Evolutionary conservation across 768 basidiomycete genomes (phyloP).

Genomic region (Boletus subcaerulescens): DNA sequence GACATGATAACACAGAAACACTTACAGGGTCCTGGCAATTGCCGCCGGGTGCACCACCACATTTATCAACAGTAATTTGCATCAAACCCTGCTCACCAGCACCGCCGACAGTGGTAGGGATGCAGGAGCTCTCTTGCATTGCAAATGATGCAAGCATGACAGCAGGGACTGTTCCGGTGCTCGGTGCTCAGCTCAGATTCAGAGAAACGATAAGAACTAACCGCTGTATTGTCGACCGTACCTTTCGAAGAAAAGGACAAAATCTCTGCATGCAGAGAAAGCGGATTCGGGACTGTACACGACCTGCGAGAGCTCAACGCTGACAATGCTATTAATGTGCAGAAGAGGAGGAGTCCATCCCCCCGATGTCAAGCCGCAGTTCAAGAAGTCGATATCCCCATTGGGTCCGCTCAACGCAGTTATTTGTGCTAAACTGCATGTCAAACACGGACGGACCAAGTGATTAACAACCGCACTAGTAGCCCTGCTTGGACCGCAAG

Average conservation of each 20-base stretch:
- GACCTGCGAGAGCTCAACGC: slow-evolving; percentile 45
- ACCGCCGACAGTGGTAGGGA: slow-evolving; percentile 61
- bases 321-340: slow-evolving; percentile 47
- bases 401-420: slow-evolving; percentile 60
- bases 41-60: slow-evolving; percentile 48
- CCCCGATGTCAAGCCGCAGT: slow-evolving; percentile 62
- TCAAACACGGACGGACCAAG: slow-evolving; percentile 1
- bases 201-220: slow-evolving; percentile 23
- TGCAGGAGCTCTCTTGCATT: slow-evolving; percentile 84
- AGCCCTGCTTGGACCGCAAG: slow-evolving; percentile 51
- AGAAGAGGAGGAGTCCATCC: slow-evolving; percentile 77
- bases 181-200: neutral
- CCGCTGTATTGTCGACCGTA: slow-evolving; percentile 46
- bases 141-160: slow-evolving; percentile 84
- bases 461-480: slow-evolving; percentile 36
- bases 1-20: neutral
- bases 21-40: slow-evolving; percentile 42
- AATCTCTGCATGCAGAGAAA: slow-evolving; percentile 57
- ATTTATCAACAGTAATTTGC: slow-evolving; percentile 83
- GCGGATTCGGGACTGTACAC: slow-evolving; percentile 48
- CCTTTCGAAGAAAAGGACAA: slow-evolving; percentile 54
- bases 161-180: slow-evolving; percentile 50
- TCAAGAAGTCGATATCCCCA: slow-evolving; percentile 71
- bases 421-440: slow-evolving; percentile 39
- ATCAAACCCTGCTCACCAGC: slow-evolving; percentile 84